phyloP scores from a whole-genome alignment of 805 yeast genomes.

The Ogataea trehaloabstinens region DNA sequence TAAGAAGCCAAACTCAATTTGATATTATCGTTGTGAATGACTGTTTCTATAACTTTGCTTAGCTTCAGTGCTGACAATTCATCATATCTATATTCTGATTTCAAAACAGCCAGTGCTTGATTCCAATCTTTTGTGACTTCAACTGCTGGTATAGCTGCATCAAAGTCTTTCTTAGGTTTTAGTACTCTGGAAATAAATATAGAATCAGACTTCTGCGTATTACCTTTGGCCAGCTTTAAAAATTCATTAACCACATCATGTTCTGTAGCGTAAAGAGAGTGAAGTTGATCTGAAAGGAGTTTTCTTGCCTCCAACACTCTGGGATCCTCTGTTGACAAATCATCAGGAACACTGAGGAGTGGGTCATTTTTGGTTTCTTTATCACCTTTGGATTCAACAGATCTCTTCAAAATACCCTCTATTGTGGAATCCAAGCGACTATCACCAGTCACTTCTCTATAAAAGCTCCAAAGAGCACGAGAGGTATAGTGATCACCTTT shows the following conservation, averaged over 20 bases:
- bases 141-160: not conserved
- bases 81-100: not conserved
- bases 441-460: not conserved
- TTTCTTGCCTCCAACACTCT: not conserved
- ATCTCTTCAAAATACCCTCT: not conserved
- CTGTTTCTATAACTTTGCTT: not conserved
- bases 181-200: not conserved
- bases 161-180: not conserved
- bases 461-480: not conserved
- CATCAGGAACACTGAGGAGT: not conserved
- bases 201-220: not conserved
- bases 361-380: not conserved
- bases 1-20: constrained; percentile 1
- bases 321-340: not conserved
- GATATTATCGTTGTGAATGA: not conserved
- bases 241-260: not conserved
- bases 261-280: not conserved
- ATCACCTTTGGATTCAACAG: not conserved
- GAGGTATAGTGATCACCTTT: constrained; percentile 2
- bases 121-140: not conserved
- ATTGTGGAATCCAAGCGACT: not conserved
- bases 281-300: not conserved
- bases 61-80: not conserved
- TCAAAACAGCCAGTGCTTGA: not conserved
- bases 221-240: constrained; percentile 2